phyloP scores from a whole-genome alignment of 495 filamentous ascomycete genomes.

The Lasiosphaeriaceae sp. region DNA sequence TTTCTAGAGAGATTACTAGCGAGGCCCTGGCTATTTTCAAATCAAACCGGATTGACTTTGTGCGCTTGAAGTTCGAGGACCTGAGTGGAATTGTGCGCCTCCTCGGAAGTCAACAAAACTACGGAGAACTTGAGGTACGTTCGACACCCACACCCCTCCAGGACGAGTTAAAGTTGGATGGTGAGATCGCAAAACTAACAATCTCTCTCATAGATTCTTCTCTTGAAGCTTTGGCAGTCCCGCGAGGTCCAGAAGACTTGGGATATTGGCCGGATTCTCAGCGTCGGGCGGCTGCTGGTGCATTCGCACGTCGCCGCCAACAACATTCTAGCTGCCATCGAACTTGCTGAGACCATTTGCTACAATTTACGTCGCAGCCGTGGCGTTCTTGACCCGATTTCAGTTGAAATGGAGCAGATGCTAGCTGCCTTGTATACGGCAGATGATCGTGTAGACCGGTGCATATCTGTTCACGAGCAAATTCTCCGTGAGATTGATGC shows the following conservation, averaged over 20 bases:
- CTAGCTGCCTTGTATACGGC: slow-evolving; percentile 52
- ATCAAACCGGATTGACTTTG: slow-evolving; percentile 48
- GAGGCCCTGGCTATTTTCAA: slow-evolving; percentile 49
- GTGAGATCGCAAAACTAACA: too few relatives aligned
- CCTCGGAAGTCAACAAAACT: slow-evolving; percentile 57
- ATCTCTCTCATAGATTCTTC: slow-evolving; percentile 36
- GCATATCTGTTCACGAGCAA: slow-evolving; percentile 52
- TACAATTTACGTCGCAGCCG: slow-evolving; percentile 61
- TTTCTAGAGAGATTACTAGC: slow-evolving; percentile 51
- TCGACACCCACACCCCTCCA: neutral
- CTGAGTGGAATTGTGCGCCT: slow-evolving; percentile 53
- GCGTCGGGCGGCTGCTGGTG: slow-evolving; percentile 54
- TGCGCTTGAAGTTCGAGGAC: slow-evolving; percentile 47
- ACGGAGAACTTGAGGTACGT: slow-evolving; percentile 55
- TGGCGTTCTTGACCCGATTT: slow-evolving; percentile 50
- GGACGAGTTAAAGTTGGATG: too few relatives aligned
- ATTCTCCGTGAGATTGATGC: slow-evolving; percentile 42
- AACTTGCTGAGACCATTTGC: slow-evolving; percentile 56
- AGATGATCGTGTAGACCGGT: slow-evolving; percentile 46
- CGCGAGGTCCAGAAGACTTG: slow-evolving; percentile 58
- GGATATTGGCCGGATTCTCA: slow-evolving; percentile 49
- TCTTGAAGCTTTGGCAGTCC: slow-evolving; percentile 58
- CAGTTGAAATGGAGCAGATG: slow-evolving; percentile 53
- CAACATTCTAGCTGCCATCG: slow-evolving; percentile 41
- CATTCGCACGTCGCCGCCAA: slow-evolving; percentile 53